These are phyloP conservation scores for Podaxis sp. DNA, from an alignment of 768 basidiomycete genomes.

Conservation along the genomic window DNA sequence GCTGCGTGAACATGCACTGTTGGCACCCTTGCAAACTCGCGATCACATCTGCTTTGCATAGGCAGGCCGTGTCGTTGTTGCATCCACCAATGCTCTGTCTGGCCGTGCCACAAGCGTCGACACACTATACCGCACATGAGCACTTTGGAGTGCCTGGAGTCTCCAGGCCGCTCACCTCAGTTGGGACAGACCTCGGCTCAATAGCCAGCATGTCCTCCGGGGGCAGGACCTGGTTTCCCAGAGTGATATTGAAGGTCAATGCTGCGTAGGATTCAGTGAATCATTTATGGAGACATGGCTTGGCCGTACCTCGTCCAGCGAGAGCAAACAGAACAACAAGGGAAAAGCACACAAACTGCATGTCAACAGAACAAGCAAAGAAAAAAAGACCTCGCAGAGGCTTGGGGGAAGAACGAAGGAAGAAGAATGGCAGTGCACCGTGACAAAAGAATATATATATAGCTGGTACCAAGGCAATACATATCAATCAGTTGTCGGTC, in stretches of 20 bases:
- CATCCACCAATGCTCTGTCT: slow-evolving; percentile 36
- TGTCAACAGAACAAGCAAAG: neutral
- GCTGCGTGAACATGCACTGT: slow-evolving; percentile 61
- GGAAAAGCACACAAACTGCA: slow-evolving; percentile 12
- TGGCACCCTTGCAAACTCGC: slow-evolving; percentile 50
- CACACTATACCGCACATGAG: slow-evolving; percentile 29
- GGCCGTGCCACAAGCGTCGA: slow-evolving; percentile 27
- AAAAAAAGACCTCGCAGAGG: slow-evolving; percentile 8
- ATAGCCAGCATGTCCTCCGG: slow-evolving; percentile 46
- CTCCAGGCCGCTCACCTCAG: slow-evolving; percentile 28
- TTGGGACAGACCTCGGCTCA: slow-evolving; percentile 27
- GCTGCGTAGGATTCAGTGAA: slow-evolving; percentile 20
- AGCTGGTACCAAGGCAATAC: neutral
- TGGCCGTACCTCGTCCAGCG: slow-evolving; percentile 56
- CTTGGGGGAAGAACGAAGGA: slow-evolving; percentile 12
- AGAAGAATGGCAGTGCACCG: slow-evolving; percentile 1
- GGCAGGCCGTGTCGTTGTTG: slow-evolving; percentile 45
- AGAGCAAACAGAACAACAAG: slow-evolving; percentile 40
- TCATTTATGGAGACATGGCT: neutral
- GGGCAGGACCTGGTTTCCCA: slow-evolving; percentile 36
- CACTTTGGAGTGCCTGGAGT: slow-evolving; percentile 12
- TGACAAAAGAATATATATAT: neutral
- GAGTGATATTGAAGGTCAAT: slow-evolving; percentile 47
- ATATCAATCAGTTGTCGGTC: neutral
- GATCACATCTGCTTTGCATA: slow-evolving; percentile 48